Percentiles rank a stretch among this genome's conserved stretches.
phyloP scores from a whole-genome alignment of 2,329 filamentous ascomycete genomes.

The Rhinocladiella mackenziei region DNA sequence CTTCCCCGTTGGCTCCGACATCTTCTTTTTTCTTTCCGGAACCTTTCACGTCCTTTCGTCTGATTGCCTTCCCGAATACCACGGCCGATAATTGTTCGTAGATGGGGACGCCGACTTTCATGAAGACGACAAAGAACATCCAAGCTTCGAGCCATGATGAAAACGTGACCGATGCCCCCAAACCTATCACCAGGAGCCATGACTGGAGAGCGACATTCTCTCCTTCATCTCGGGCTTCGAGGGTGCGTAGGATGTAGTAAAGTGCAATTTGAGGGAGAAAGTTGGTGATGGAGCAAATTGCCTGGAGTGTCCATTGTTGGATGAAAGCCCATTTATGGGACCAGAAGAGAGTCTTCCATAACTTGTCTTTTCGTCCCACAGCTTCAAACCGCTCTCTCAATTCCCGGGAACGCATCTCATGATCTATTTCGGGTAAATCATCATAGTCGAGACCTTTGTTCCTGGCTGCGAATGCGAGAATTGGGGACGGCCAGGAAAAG shows the following conservation, averaged over 20 bases:
- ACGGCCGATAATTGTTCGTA: conserved; percentile 66
- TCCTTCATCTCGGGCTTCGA: conserved; percentile 55
- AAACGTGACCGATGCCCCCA: conserved; percentile 58
- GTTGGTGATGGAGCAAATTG: conserved; percentile 55
- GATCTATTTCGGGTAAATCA: conserved; percentile 61
- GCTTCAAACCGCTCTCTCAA: conserved; percentile 48
- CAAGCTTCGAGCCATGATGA: conserved; percentile 59
- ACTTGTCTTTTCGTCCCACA: conserved; percentile 36
- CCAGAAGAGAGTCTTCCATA: conserved; percentile 59
- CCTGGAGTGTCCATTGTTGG: conserved; percentile 57
- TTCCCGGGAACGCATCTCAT: conserved; percentile 50
- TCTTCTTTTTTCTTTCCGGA: conserved; percentile 38
- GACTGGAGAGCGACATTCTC: conserved; percentile 50
- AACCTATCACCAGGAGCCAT: conserved; percentile 64
- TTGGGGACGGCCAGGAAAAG: conserved; percentile 58
- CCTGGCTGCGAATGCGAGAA: conserved; percentile 54
- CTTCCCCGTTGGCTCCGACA: conserved; percentile 16
- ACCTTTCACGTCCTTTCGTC: conserved; percentile 71
- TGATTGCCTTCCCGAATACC: conserved; percentile 72
- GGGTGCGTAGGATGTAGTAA: conserved; percentile 59
- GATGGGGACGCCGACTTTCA: conserved; percentile 61
- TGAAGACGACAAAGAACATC: conserved; percentile 63
- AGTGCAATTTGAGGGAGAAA: conserved; percentile 69
- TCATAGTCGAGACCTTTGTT: conserved; percentile 59
- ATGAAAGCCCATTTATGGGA: conserved; percentile 56